A percentile compares a stretch with the other conserved stretches of the same genome.
Evolutionary conservation across 2,329 filamentous ascomycete species (phyloP).

Genomic region (Xylariales sp.): DNA sequence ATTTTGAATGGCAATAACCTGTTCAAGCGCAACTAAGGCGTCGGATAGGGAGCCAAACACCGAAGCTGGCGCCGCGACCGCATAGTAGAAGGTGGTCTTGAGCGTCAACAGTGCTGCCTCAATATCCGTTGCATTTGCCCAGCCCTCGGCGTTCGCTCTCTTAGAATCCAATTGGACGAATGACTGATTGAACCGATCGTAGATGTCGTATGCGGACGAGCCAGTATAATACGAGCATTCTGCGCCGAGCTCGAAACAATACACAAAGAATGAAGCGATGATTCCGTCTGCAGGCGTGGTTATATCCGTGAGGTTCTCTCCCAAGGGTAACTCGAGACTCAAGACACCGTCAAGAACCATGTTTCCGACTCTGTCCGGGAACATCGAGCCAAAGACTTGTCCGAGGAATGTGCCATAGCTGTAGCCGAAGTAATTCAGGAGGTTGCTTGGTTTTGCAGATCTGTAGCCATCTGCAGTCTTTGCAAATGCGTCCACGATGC

Average conservation of each 20-base stretch:
- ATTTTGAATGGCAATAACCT: constrained; percentile 17
- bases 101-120: constrained; percentile 26
- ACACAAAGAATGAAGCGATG: constrained; percentile 28
- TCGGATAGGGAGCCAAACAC: constrained; percentile 11
- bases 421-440: constrained; percentile 32
- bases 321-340: constrained; percentile 23
- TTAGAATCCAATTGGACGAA: constrained; percentile 24
- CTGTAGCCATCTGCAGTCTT: constrained; percentile 19
- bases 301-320: constrained; percentile 15
- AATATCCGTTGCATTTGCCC: constrained; percentile 29
- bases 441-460: constrained; percentile 22
- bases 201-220: constrained; percentile 23
- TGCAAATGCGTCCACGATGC: constrained; percentile 27
- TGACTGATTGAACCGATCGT: constrained; percentile 22
- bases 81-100: constrained; percentile 21
- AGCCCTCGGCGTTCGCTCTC: constrained; percentile 12
- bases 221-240: constrained; percentile 20
- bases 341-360: constrained; percentile 31
- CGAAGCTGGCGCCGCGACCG: constrained; percentile 5
- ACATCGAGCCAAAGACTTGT: constrained; percentile 32
- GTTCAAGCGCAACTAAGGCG: constrained; percentile 28
- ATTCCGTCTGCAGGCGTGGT: constrained; percentile 22
- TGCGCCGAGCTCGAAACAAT: constrained; percentile 25
- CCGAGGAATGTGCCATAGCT: constrained; percentile 32
- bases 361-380: constrained; percentile 22